A percentile compares a stretch with the other conserved stretches of the same genome.
phyloP scores from a whole-genome alignment of 2,329 filamentous ascomycete genomes.

The Fusarium humuli region DNA sequence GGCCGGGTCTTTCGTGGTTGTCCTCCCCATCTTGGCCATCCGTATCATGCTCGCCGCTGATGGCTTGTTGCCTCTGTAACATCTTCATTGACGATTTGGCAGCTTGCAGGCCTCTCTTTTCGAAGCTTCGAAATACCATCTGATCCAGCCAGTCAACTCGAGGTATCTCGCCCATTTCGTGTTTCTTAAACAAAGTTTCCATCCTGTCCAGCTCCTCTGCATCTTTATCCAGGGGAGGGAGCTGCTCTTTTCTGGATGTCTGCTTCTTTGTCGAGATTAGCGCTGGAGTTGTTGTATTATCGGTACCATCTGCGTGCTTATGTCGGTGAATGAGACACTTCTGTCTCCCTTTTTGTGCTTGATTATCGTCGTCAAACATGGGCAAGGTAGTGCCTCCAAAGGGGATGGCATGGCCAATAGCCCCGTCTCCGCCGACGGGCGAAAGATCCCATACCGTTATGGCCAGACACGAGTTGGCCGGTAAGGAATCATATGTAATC shows the following conservation, averaged over 20 bases:
- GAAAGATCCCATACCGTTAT: conserved; percentile 97
- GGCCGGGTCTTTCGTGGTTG: conserved; percentile 60
- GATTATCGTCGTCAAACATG: conserved; percentile 93
- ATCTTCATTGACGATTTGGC: conserved; percentile 73
- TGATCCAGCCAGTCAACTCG: conserved; percentile 96
- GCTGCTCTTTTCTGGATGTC: conserved; percentile 61
- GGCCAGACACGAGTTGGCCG: conserved; percentile 83
- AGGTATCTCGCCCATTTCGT: conserved; percentile 96
- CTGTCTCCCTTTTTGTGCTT: conserved; percentile 89
- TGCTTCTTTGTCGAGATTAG: conserved; percentile 69
- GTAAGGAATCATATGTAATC: conserved; percentile 84
- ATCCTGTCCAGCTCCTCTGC: conserved; percentile 88
- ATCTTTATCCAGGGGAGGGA: conserved; percentile 72
- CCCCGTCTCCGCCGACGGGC: conserved; percentile 76
- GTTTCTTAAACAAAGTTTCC: conserved; percentile 93
- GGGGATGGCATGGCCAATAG: conserved; percentile 82
- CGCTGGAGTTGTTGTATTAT: conserved; percentile 79
- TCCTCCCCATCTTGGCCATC: conserved; percentile 48
- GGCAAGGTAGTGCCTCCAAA: conserved; percentile 94
- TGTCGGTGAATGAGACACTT: conserved; percentile 89
- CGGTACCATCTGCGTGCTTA: conserved; percentile 85
- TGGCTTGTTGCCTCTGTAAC: conserved; percentile 60
- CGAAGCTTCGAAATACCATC: conserved; percentile 89
- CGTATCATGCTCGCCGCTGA: conserved; percentile 53
- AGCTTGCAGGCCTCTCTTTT: conserved; percentile 76